phyloP scores from a whole-genome alignment of 108 stramenopile genomes.

The Pseudonitzschia delicatissima region DNA sequence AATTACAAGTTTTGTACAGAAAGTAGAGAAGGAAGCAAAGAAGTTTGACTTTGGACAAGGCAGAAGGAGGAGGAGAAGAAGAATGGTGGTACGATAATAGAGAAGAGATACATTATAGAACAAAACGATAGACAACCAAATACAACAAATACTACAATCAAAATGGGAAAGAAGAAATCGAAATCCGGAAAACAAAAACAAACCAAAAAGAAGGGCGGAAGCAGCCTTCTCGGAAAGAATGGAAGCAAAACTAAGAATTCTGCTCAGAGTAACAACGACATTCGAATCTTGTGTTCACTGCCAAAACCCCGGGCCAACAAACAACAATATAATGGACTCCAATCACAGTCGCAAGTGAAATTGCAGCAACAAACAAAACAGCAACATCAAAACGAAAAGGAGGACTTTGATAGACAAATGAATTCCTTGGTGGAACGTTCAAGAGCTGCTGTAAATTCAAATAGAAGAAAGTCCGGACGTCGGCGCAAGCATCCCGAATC shows the following conservation, averaged over 20 bases:
- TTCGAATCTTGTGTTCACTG: neutral
- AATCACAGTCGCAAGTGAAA: too few species aligned
- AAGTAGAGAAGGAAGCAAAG: neutral
- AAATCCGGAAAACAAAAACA: neutral
- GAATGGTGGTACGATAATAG: neutral
- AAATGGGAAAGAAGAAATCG: neutral
- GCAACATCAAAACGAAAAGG: neutral
- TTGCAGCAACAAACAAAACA: neutral
- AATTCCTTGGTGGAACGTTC: conserved; percentile 7
- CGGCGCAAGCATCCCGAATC: neutral
- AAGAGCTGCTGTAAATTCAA: neutral
- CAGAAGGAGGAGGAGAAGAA: neutral
- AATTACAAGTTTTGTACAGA: too few species aligned
- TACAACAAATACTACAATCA: too few species aligned
- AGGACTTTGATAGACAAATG: conserved; percentile 5
- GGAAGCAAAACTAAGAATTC: neutral
- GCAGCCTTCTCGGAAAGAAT: neutral
- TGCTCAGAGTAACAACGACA: neutral
- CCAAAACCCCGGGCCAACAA: neutral
- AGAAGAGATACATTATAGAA: too few species aligned
- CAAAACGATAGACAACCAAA: neutral
- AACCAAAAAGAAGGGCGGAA: neutral
- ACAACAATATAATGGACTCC: too few species aligned
- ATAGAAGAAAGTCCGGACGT: neutral
- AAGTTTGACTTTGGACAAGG: neutral